Evolutionary conservation across 306 rosid species (phyloP).

Genomic region (Trifolium pratense): DNA sequence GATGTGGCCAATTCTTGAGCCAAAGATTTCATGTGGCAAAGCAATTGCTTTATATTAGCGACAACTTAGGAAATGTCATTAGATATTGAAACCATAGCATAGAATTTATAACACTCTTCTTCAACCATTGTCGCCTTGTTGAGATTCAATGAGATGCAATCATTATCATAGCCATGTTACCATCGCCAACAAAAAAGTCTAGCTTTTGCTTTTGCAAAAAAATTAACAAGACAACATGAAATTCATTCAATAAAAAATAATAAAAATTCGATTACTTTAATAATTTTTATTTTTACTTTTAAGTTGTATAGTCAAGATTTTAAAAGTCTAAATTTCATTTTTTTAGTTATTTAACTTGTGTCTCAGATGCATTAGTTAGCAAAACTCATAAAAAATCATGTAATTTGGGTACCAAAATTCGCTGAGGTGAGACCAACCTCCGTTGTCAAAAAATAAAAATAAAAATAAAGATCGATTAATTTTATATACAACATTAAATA

Average conservation of each 20-base stretch:
- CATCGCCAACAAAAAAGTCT: conserved; percentile 2
- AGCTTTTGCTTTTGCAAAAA: not conserved
- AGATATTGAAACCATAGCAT: not conserved
- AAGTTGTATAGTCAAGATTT: too few relatives aligned
- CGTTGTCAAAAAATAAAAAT: too few relatives aligned
- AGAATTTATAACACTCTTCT: not conserved
- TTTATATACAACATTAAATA: too few relatives aligned
- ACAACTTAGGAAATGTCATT: conserved; percentile 34
- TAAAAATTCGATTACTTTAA: too few relatives aligned
- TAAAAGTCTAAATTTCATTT: too few relatives aligned
- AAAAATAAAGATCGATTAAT: too few relatives aligned
- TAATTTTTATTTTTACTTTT: too few relatives aligned
- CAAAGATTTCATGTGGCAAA: conserved; percentile 41
- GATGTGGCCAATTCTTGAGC: conserved; percentile 34
- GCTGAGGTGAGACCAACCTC: too few relatives aligned
- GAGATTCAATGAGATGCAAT: not conserved
- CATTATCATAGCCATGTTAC: conserved; percentile 3
- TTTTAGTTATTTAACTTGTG: too few relatives aligned
- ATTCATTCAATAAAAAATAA: not conserved
- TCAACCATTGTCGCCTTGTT: not conserved
- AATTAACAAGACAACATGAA: not conserved
- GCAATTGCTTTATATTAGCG: not conserved
- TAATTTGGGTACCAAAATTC: too few relatives aligned
- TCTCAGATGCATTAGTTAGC: too few relatives aligned
- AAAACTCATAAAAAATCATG: too few relatives aligned